phyloP scores from a whole-genome alignment of 2,329 filamentous ascomycete genomes.

The Mollisiaceae sp. region DNA sequence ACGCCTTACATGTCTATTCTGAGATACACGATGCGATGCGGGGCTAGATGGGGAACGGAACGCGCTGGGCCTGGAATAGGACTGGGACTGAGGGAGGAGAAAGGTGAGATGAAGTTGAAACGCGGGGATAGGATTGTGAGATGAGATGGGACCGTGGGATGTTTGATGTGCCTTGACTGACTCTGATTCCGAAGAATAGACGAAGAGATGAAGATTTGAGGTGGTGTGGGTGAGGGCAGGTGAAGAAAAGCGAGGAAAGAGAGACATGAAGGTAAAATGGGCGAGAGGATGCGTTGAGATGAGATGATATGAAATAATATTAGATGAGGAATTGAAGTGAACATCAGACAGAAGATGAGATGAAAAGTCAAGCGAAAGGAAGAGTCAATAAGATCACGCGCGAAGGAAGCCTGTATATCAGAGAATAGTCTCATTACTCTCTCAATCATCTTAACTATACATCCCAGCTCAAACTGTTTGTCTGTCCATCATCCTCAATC shows the following conservation, averaged over 20 bases:
- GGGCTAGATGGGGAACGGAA: no score
- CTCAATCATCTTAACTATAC: slow-evolving; percentile 5
- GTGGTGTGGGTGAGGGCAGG: no score
- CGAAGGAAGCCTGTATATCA: not conserved
- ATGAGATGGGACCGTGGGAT: not conserved
- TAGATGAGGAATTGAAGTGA: no score
- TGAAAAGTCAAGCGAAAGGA: not conserved
- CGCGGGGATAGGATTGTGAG: not conserved
- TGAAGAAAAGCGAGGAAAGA: no score
- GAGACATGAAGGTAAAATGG: no score
- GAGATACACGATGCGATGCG: no score
- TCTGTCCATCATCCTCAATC: not conserved
- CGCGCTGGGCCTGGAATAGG: no score
- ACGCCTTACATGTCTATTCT: no score
- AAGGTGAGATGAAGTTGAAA: slow-evolving; percentile 9
- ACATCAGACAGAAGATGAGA: no score
- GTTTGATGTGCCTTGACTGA: not conserved
- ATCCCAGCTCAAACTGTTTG: not conserved
- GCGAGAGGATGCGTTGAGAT: no score
- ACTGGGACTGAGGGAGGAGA: not conserved
- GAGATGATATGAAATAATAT: no score
- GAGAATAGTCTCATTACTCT: not conserved
- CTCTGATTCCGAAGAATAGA: not conserved
- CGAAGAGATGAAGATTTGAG: not conserved
- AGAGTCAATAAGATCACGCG: not conserved